Evolutionary conservation across 2,329 filamentous ascomycete species (phyloP).

Genomic region (Aspergillus floridensis): DNA sequence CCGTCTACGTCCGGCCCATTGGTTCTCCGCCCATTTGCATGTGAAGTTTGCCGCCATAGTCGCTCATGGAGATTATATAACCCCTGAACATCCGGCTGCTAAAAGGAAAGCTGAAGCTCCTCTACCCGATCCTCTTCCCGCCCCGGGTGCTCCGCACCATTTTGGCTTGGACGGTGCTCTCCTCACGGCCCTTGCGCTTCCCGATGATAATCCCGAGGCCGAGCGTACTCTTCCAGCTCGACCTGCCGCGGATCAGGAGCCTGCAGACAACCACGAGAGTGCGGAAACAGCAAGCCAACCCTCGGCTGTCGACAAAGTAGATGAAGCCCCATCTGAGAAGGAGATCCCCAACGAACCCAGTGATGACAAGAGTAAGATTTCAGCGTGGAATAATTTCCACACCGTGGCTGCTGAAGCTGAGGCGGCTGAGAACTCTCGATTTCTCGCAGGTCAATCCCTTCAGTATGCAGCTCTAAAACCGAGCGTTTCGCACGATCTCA

Average conservation of each 20-base stretch:
- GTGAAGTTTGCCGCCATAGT: conserved; percentile 73
- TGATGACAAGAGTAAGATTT: conserved; percentile 21
- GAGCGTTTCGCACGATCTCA: conserved; percentile 32
- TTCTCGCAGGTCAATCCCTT: conserved; percentile 24
- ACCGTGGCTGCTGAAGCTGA: conserved; percentile 32
- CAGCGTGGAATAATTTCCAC: conserved; percentile 42
- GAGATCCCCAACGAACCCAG: not conserved
- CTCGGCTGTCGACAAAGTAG: not conserved
- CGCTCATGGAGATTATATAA: conserved; percentile 42
- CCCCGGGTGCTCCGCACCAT: not conserved
- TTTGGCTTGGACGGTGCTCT: conserved; percentile 24
- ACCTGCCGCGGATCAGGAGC: not conserved
- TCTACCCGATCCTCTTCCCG: not conserved
- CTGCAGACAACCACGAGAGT: not conserved
- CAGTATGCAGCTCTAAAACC: conserved; percentile 13
- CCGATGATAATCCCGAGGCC: conserved; percentile 6
- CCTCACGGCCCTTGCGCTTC: conserved; percentile 11
- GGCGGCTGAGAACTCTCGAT: conserved; percentile 31
- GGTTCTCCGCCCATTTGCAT: conserved; percentile 94
- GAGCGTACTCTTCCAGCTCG: not conserved
- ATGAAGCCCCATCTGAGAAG: not conserved
- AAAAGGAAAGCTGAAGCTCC: conserved; percentile 2
- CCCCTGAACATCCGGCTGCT: conserved; percentile 2
- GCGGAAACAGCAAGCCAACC: not conserved
- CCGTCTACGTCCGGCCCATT: conserved; percentile 74